Evolutionary conservation across 495 filamentous ascomycete genomes (phyloP).

Genomic region (Aspergillus ostianus): DNA sequence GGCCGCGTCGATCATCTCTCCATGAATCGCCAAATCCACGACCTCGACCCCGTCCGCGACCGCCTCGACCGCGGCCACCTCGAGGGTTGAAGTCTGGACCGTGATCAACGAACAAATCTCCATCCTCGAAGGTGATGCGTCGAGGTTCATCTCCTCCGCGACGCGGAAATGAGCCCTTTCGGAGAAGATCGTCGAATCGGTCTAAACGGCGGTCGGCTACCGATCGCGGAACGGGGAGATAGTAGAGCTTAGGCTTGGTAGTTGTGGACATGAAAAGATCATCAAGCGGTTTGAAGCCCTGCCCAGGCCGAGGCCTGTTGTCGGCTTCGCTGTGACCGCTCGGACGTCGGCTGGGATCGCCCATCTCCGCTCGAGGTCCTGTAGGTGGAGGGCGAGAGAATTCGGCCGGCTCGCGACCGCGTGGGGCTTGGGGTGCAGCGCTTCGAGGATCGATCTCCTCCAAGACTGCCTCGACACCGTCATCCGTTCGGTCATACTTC

Average conservation of each 20-base stretch:
- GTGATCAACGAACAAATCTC: conserved; percentile 66
- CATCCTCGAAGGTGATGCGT: conserved; percentile 76
- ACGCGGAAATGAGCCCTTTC: conserved; percentile 42
- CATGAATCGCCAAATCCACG: conserved; percentile 30
- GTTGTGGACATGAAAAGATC: conserved; percentile 61
- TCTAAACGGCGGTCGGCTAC: conserved; percentile 64
- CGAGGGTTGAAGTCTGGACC: conserved; percentile 62
- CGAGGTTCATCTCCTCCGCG: conserved; percentile 63
- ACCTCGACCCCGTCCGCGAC: conserved; percentile 25
- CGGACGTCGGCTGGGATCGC: conserved; percentile 22
- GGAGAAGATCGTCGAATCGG: conserved; percentile 54
- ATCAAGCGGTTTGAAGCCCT: conserved; percentile 60
- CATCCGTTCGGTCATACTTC: conserved; percentile 58
- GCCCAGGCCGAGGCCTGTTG: conserved; percentile 31
- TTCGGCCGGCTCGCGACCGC: conserved; percentile 21
- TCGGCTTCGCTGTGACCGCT: conserved; percentile 19
- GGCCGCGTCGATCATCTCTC: conserved; percentile 25
- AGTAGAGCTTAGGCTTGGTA: conserved; percentile 70
- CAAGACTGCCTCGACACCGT: conserved; percentile 55
- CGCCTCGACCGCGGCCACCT: conserved; percentile 37
- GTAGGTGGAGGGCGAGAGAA: conserved; percentile 35
- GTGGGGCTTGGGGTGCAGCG: conserved; percentile 23
- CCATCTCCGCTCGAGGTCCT: conserved; percentile 34
- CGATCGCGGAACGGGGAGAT: conserved; percentile 49
- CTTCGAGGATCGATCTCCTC: conserved; percentile 45